Conservation (phyloP, 148 eudicot species). For the Cornus suecica region DNA sequence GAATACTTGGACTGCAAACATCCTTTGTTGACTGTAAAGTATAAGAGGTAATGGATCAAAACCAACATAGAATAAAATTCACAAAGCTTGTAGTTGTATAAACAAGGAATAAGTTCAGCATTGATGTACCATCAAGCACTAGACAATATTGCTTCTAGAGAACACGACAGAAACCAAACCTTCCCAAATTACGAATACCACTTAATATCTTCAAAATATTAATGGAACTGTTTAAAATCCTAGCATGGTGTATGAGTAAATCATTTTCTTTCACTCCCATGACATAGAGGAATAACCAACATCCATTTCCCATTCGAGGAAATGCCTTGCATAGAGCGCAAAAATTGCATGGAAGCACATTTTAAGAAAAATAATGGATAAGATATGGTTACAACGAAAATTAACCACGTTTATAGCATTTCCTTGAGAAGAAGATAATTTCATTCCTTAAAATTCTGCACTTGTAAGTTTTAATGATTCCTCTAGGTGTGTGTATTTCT, state of each 20-base stretch:
- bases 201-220: neutral
- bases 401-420: too few relatives aligned
- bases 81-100: neutral
- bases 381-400: neutral
- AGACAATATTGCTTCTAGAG: neutral
- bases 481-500: too few relatives aligned
- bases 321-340: neutral
- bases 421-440: too few relatives aligned
- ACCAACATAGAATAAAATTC: neutral
- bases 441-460: too few relatives aligned
- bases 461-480: too few relatives aligned
- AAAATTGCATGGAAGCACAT: neutral
- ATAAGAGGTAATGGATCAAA: slow-evolving; percentile 26
- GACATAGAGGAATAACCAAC: neutral
- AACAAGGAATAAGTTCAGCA: neutral
- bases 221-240: neutral
- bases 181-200: neutral
- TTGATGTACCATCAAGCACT: slow-evolving; percentile 9
- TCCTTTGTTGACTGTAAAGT: slow-evolving; percentile 81
- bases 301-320: neutral
- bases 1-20: slow-evolving; percentile 87
- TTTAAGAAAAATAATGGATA: neutral
- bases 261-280: too few relatives aligned
- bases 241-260: too few relatives aligned
- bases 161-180: slow-evolving; percentile 6